Base-by-base conservation (phyloP, 306 rosid genomes). In the Crotalaria pallida region DNA sequence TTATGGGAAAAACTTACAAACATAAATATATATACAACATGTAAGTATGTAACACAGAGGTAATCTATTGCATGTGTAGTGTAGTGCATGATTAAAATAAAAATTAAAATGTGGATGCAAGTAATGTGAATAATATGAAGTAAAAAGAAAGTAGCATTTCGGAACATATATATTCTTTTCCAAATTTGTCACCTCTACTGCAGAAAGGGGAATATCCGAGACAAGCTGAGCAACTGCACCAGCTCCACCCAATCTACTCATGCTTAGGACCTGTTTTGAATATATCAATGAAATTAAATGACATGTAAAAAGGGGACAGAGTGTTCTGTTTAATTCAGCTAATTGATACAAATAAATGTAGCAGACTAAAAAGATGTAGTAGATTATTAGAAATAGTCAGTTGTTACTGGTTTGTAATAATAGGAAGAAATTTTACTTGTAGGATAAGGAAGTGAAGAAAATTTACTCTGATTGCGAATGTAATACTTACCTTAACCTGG, bases 201-300 rank as follows among this genome's bases (percentile, higher is more conserved):
- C 87, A 53, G 95, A 87, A 62, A 88, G 10, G 71, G 97, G 97
- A 57, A 89, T 96, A 77, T 95, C 99, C 44, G 97, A 92, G 9
- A 95, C 97, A 77, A 95, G 99, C 55, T 95, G 99, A 79, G 99
- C 99, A 66, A 91, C 96, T 12, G 96, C 99, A 15, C 97, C 96
- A 27, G 99, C 91, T 78, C 96, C 99, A 22, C 99, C 99, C 2
- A 91, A 83, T 63, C 99, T 86, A 75, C 99, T 95, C 99, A 95
- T 89, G 82, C 99, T 95, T 71, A 94, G 79, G 18, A 94, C 99
- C 99, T 91, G 86, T 70, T 57, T 53, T 53, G 45, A 65, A 61
- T 23, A 43, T 17, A 52, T 26, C 48, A 71, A 44, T 36, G 16
- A 56, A 74, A 58, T 62, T 60, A 40, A 68, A 63, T 60, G 43